Conservation (phyloP, 352 stramenopile species). For the Phytophthora ohioensis region DNA sequence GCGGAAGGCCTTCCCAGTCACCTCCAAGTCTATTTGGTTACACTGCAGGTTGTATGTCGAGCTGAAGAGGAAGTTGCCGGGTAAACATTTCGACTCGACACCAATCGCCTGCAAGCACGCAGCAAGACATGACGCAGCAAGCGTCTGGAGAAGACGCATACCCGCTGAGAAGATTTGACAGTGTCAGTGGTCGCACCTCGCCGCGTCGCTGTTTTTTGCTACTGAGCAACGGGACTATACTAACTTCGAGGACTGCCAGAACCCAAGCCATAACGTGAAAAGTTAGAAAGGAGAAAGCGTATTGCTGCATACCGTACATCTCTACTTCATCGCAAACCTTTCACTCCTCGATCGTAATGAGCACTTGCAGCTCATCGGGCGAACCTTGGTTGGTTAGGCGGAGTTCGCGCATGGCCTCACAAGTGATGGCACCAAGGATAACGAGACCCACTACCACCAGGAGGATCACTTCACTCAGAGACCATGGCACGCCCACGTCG, state of each 20-base stretch:
- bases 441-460: slow-evolving; percentile 39
- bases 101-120: not conserved
- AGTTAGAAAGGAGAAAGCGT: slow-evolving; percentile 7
- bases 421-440: slow-evolving; percentile 41
- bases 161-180: not conserved
- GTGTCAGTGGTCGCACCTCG: not conserved
- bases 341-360: slow-evolving; percentile 44
- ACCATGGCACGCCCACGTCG: slow-evolving; percentile 33
- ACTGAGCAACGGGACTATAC: not conserved
- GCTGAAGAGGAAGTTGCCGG: slow-evolving; percentile 84
- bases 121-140: not conserved
- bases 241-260: not conserved
- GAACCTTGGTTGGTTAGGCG: slow-evolving; percentile 30
- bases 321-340: slow-evolving; percentile 9
- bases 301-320: slow-evolving; percentile 17
- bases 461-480: slow-evolving; percentile 40
- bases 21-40: slow-evolving; percentile 89
- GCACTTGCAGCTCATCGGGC: slow-evolving; percentile 37
- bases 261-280: not conserved
- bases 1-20: slow-evolving; percentile 85
- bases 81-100: slow-evolving; percentile 47
- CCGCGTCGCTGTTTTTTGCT: not conserved
- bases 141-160: not conserved
- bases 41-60: slow-evolving; percentile 89
- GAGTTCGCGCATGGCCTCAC: slow-evolving; percentile 42